phyloP scores from a whole-genome alignment of 352 stramenopile genomes.

The Phytophthora palmivora region DNA sequence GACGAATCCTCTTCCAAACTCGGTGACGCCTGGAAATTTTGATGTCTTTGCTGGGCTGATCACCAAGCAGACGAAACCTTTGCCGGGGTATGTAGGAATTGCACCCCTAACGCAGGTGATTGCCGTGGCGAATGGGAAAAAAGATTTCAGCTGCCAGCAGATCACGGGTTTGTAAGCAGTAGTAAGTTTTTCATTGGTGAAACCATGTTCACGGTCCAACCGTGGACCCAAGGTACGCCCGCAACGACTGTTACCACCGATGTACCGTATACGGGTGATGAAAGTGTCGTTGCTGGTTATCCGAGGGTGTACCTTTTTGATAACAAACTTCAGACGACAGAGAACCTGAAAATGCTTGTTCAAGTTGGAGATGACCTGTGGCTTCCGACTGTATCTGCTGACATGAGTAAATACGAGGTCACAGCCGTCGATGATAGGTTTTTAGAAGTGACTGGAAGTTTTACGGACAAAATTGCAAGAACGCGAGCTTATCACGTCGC shows the following conservation, averaged over 20 bases:
- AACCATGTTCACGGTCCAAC: conserved; percentile 44
- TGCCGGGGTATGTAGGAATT: conserved; percentile 63
- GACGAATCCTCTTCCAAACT: conserved; percentile 16
- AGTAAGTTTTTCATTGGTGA: conserved; percentile 51
- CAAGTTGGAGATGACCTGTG: conserved; percentile 56
- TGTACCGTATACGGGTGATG: conserved; percentile 41
- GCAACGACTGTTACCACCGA: conserved; percentile 43
- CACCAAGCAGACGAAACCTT: conserved; percentile 53
- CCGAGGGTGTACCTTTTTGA: conserved; percentile 64
- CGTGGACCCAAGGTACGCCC: conserved; percentile 7
- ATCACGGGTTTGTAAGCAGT: conserved; percentile 44
- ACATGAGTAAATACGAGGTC: conserved; percentile 62
- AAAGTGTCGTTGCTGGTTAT: conserved; percentile 34
- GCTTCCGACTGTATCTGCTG: conserved; percentile 45
- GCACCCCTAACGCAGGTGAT: conserved; percentile 54
- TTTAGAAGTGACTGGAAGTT: conserved; percentile 57
- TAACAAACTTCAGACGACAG: conserved; percentile 69
- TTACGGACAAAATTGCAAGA: conserved; percentile 50
- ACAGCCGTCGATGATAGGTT: conserved; percentile 35
- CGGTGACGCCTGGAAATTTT: conserved; percentile 14
- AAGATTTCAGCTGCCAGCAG: conserved; percentile 49
- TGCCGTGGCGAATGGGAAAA: conserved; percentile 37
- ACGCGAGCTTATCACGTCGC: conserved; percentile 41
- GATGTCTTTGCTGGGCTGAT: conserved; percentile 54
- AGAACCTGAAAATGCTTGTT: conserved; percentile 51